A percentile compares a stretch with the other conserved stretches of the same genome.
These are phyloP conservation scores for Mycena olivaceomarginata DNA, from an alignment of 768 basidiomycete genomes.

Conservation along the genomic window DNA sequence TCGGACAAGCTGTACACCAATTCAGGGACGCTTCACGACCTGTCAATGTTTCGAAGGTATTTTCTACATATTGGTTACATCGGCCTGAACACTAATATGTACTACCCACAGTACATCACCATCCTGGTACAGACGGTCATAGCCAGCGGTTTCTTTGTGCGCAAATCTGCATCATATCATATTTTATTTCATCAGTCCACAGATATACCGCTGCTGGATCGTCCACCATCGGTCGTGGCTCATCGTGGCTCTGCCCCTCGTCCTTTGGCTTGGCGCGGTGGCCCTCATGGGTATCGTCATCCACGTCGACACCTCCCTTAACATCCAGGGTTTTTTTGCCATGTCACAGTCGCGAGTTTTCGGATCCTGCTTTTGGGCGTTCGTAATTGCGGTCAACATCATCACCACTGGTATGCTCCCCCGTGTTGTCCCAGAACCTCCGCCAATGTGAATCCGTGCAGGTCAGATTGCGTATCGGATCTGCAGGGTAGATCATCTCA, in stretches of 20 bases:
- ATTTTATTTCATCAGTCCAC: neutral
- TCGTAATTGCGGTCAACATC: constrained; percentile 32
- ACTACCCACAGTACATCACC: constrained; percentile 27
- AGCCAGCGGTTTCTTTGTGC: constrained; percentile 36
- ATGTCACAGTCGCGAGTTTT: constrained; percentile 11
- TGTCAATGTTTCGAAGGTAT: constrained; percentile 30
- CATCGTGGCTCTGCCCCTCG: constrained; percentile 12
- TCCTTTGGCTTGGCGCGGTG: constrained; percentile 34
- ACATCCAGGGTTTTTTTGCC: constrained; percentile 21
- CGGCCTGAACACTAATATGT: neutral
- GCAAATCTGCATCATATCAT: neutral
- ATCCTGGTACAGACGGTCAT: constrained; percentile 29
- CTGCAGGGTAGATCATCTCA: constrained; percentile 8
- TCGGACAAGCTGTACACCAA: neutral
- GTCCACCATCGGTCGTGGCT: constrained; percentile 23
- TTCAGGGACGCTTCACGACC: constrained; percentile 25
- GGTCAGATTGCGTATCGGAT: constrained; percentile 31
- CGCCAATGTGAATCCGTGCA: neutral
- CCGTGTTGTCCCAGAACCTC: neutral
- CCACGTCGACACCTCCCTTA: constrained; percentile 14
- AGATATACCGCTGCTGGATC: constrained; percentile 45
- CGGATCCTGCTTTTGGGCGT: constrained; percentile 34
- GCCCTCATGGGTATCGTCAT: constrained; percentile 35
- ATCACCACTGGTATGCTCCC: constrained; percentile 31
- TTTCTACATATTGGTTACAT: neutral